Conservation (phyloP, 1,284 basidiomycete species). For the Somion occarium region DNA sequence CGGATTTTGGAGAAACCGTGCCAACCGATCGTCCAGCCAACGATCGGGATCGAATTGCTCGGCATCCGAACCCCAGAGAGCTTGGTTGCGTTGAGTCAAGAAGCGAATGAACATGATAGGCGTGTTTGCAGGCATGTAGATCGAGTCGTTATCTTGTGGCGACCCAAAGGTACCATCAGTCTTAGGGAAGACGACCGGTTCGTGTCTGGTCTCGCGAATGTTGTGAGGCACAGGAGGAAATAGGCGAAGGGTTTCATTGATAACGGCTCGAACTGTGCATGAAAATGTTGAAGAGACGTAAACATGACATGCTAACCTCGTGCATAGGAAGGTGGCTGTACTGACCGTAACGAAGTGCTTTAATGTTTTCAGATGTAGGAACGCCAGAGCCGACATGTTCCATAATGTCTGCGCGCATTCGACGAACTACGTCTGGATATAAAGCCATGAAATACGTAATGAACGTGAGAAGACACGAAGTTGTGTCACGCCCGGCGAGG, state of each 20-base stretch:
- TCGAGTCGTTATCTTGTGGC: constrained; percentile 21
- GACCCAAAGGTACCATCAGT: constrained; percentile 31
- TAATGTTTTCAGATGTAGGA: constrained; percentile 52
- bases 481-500: constrained; percentile 69
- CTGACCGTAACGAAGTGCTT: constrained; percentile 58
- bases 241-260: constrained; percentile 68
- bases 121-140: constrained; percentile 59
- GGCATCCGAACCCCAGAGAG: constrained; percentile 65
- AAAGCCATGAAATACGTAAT: constrained; percentile 62
- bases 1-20: constrained; percentile 49
- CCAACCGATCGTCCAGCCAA: constrained; percentile 53
- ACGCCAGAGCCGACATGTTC: constrained; percentile 42
- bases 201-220: constrained; percentile 48
- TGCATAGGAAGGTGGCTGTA: constrained; percentile 21
- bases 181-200: constrained; percentile 45
- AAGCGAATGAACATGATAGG: constrained; percentile 53
- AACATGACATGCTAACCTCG: background rate
- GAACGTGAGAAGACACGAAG: constrained; percentile 58
- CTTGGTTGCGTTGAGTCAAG: constrained; percentile 54
- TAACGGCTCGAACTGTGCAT: constrained; percentile 61
- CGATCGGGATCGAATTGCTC: constrained; percentile 68
- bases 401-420: constrained; percentile 58
- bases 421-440: constrained; percentile 48
- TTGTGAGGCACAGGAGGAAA: constrained; percentile 74
- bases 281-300: constrained; percentile 26